Conservation (phyloP, 2,329 filamentous ascomycete genomes). For the Thermomyces lanuginosus region DNA sequence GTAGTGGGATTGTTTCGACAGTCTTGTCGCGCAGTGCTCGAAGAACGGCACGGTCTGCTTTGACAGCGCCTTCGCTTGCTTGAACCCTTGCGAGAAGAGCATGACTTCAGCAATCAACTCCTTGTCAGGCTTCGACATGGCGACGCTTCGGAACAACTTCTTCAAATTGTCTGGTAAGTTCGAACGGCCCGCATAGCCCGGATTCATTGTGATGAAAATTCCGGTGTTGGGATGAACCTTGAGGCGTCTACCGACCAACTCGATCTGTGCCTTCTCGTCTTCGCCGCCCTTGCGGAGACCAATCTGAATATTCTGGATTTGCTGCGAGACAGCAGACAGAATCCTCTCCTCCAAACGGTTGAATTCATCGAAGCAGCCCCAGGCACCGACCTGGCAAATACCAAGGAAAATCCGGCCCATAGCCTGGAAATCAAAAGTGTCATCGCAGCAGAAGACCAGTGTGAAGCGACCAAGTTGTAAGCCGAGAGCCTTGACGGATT, state of each 20-base stretch:
- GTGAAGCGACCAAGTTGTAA: constrained; percentile 94
- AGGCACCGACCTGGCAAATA: constrained; percentile 96
- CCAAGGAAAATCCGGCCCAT: constrained; percentile 99
- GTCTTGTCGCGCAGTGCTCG: constrained; percentile 61
- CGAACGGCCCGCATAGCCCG: constrained; percentile 92
- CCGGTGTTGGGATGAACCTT: constrained; percentile 84
- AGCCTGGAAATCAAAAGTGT: constrained; percentile 98
- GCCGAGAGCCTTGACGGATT: constrained; percentile 95
- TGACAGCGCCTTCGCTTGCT: constrained; percentile 81
- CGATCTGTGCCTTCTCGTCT: constrained; percentile 75
- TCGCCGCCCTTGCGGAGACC: constrained; percentile 72
- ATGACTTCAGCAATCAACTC: constrained; percentile 99
- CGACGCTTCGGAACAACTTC: constrained; percentile 97
- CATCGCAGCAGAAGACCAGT: constrained; percentile 97
- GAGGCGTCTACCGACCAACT: constrained; percentile 80
- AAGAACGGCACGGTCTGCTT: constrained; percentile 98
- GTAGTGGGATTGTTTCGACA: constrained; percentile 97
- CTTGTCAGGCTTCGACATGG: constrained; percentile 99
- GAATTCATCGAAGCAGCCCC: constrained; percentile 99
- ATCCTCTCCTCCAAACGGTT: constrained; percentile 98
- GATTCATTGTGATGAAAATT: constrained; percentile 99
- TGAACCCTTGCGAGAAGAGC: constrained; percentile 99
- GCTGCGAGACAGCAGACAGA: constrained; percentile 91
- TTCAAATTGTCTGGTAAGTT: constrained; percentile 98
- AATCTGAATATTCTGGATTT: constrained; percentile 98